Conservation (phyloP, 2,329 filamentous ascomycete species). For the Podosphaera aphanis region DNA sequence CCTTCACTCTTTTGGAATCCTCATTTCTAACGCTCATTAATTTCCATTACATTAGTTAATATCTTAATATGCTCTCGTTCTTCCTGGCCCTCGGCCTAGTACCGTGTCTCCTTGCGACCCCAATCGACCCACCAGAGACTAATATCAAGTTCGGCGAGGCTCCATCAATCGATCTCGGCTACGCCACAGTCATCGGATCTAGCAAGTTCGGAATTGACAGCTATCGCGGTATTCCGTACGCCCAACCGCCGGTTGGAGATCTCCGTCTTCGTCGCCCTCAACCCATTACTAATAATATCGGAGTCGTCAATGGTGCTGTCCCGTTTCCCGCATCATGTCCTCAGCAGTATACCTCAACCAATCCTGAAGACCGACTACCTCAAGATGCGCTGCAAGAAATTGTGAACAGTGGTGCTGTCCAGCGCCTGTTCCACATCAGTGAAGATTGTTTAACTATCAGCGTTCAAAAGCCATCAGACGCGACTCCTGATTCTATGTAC, state of each 20-base stretch:
- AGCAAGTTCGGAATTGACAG: constrained; percentile 5
- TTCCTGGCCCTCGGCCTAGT: neutral
- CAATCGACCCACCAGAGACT: neutral
- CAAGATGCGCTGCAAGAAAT: neutral
- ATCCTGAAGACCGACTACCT: neutral
- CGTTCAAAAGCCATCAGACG: constrained; percentile 34
- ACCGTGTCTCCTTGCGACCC: neutral
- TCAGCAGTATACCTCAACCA: constrained; percentile 30
- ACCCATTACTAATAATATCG: constrained; percentile 30
- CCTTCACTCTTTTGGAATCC: no score
- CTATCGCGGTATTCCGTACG: constrained; percentile 43
- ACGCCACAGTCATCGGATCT: constrained; percentile 5
- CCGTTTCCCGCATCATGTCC: constrained; percentile 39
- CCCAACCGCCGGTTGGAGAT: constrained; percentile 39
- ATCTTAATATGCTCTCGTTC: neutral
- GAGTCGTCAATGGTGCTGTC: constrained; percentile 33
- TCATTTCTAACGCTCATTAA: no score
- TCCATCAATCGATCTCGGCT: neutral
- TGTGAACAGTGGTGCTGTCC: constrained; percentile 15
- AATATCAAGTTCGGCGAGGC: neutral
- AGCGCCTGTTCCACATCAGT: constrained; percentile 34
- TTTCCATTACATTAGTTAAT: no score
- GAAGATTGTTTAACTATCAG: constrained; percentile 43
- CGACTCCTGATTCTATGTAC: constrained; percentile 28
- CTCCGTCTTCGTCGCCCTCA: constrained; percentile 48